Conservation (phyloP, 2,329 filamentous ascomycete species). For the Aspergillus sp. region DNA sequence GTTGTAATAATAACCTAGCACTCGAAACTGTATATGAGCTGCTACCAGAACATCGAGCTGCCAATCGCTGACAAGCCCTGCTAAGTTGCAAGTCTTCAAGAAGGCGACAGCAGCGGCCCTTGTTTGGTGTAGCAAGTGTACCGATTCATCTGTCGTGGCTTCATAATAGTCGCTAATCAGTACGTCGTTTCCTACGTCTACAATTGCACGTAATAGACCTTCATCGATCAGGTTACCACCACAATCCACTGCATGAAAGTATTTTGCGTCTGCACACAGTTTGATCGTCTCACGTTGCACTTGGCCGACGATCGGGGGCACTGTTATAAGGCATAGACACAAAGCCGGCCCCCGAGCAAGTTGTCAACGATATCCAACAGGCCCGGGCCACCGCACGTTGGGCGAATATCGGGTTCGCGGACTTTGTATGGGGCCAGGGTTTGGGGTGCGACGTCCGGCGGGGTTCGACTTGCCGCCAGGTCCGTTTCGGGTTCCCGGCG, state of each 20-base stretch:
- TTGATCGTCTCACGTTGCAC: constrained; percentile 17
- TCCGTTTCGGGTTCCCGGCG: too few species aligned
- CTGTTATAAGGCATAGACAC: constrained; percentile 11
- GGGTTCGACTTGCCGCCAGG: too few species aligned
- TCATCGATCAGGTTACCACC: constrained; percentile 12
- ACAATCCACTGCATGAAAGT: constrained; percentile 72
- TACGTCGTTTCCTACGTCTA: constrained; percentile 24
- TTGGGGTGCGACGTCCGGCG: too few species aligned
- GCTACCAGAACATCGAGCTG: constrained; percentile 17
- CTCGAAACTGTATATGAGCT: constrained; percentile 19
- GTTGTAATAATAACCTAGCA: too few species aligned
- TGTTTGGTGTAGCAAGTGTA: constrained; percentile 15
- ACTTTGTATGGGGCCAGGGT: too few species aligned
- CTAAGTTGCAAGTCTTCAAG: constrained; percentile 18
- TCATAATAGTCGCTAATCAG: constrained; percentile 23
- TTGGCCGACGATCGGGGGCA: constrained; percentile 19
- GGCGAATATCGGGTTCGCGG: too few species aligned
- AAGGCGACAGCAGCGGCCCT: constrained; percentile 22
- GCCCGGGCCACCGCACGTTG: too few species aligned
- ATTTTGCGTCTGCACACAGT: constrained; percentile 42
- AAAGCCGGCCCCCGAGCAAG: constrained; percentile 6
- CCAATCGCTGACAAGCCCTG: constrained; percentile 15
- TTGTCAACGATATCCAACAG: too few species aligned
- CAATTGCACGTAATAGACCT: constrained; percentile 16
- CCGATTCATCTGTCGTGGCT: constrained; percentile 13